Evolutionary conservation across 352 stramenopile species (phyloP), one percentile per base, ranked within the genome.

Genomic region (Pythium phragmitis): DNA sequence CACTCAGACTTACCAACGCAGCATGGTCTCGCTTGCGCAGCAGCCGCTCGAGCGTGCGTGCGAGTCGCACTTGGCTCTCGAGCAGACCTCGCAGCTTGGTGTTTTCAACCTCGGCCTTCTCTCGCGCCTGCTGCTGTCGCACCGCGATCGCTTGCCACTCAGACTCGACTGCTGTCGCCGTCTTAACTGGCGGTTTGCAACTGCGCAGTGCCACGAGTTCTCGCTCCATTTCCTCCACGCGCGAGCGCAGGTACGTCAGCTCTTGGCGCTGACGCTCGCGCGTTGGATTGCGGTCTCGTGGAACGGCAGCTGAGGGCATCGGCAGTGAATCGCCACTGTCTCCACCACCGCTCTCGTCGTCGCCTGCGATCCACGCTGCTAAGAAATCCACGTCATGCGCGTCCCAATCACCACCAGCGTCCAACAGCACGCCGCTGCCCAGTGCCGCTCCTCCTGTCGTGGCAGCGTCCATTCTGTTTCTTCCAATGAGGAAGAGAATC

Each of bases 21-120:
- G 36, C 23, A 17, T 59, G 28, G 9, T 30, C 26, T 39, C 51
- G 55, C 55, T 64, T 69, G 36, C 37, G 54, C 8, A 69, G 54
- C 46, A 69, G 33, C 34, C 48, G 16, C 48, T 69, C 62, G 3
- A 69, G 54, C n/a, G 54, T 56, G 28, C 59, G 23, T 30, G 62
- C 62, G 19, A 69, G 19, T 21, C 43, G 52, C 4, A 69, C 19
- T 47, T 69, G 62, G 30, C 54, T 64, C 33, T 58, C 36, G 8
- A 69, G 46, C 39, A 58, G 52, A 16, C 1, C 30, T 14, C 62
- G 62, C 26, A 69, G 62, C 41, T 58, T 59, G 33, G 54, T 3
- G 33, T 69, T 69, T 48, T 69, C 62, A 16, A 53, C 11, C 30
- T 69, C 62, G 16, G 62, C 37, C 23, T 34, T 21, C 16, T 63